Evolutionary conservation across 106 monocot genomes (phyloP).

Genomic region (Dioscorea alata): DNA sequence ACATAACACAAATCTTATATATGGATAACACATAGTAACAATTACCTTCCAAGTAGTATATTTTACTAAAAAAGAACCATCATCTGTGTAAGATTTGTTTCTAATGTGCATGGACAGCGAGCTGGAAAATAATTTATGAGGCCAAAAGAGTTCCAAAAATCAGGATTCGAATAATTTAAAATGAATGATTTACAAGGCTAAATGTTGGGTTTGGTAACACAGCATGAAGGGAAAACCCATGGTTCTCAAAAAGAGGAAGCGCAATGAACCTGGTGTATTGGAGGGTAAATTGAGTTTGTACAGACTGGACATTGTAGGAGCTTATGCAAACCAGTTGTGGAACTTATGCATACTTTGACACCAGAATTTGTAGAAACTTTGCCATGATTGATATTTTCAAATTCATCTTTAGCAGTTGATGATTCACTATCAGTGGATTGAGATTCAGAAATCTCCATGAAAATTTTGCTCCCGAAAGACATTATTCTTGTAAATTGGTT

Average conservation of each 20-base stretch:
- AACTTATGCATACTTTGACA: constrained; percentile 19
- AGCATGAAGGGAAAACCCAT: too few relatives aligned
- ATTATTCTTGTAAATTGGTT: not conserved
- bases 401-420: not conserved
- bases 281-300: constrained; percentile 14
- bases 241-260: not conserved
- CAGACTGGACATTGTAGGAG: constrained; percentile 21
- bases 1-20: too few relatives aligned
- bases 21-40: too few relatives aligned
- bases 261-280: constrained; percentile 18
- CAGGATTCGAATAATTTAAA: too few relatives aligned
- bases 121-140: too few relatives aligned
- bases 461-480: constrained; percentile 6
- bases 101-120: too few relatives aligned
- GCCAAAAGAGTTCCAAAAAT: too few relatives aligned
- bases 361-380: constrained; percentile 11
- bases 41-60: too few relatives aligned
- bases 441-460: constrained; percentile 6
- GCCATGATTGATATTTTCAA: constrained; percentile 1
- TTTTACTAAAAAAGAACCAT: too few relatives aligned
- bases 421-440: constrained; percentile 2
- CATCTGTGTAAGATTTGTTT: too few relatives aligned
- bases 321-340: constrained; percentile 26
- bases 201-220: too few relatives aligned
- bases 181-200: too few relatives aligned